Base-by-base conservation (phyloP, 2,329 filamentous ascomycete genomes). In the Nothopassalora personata region DNA sequence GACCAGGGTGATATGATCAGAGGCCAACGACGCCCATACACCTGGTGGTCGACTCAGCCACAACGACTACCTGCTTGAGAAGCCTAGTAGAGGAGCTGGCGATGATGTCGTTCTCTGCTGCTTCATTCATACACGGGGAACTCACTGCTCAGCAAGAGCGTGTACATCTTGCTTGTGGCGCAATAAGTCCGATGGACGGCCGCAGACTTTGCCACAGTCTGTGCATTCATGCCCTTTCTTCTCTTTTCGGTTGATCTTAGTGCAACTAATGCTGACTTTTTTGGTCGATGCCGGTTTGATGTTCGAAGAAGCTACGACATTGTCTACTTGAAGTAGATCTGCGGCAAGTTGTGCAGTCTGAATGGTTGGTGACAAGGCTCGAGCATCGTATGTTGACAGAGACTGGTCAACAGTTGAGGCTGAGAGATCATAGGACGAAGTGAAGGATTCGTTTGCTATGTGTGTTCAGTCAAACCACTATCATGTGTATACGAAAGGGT, bases 161-260 rank as follows among this genome's bases (percentile, higher is more conserved):
- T 58, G 56, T n/a, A 48, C 28, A 33, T 58, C 56, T 15, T 46
- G 18, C 30, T 51, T 30, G 33, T 58, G 56, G 10, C 56, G 56
- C 7, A 45, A 8, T 5, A 58, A 15, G 27, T 58, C 56, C 6
- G 56, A 54, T 13, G 13, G 45, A 11, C 56, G 43, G n/a, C 23
- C 31, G 56, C 54, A 58, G 3, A 51, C 43, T 15, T 48, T 58
- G 51, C 19, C 27, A 27, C 56, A 58, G 30, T 48, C 45, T 15
- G 43, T n/a, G 45, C 53, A 55, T 33, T 47, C 8, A 18, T 55
- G 53, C 7, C 53, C 33, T 23, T 13, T 23, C 39, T 27, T 47
- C 8, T 47, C n/a, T 7, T 23, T 55, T 9, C 19, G 23, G 28
- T 27, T 18, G 15, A 28, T 9, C 27, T 19, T 31, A 4, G 53